Evolutionary conservation across 805 yeast species (phyloP).

Genomic region (Teunomyces tritomae): DNA sequence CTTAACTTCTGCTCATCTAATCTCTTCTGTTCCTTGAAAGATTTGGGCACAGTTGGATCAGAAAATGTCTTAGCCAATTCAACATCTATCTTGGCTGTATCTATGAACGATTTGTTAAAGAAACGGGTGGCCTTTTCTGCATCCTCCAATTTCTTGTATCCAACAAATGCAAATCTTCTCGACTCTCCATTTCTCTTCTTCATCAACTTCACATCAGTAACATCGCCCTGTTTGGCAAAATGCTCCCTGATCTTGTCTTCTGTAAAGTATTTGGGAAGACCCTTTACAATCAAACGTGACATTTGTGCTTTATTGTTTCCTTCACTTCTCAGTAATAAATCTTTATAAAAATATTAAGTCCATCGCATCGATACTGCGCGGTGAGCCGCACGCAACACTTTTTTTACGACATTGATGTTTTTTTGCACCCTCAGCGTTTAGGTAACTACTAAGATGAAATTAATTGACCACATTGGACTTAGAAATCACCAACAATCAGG

Average conservation of each 20-base stretch:
- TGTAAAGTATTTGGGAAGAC: constrained; percentile 73
- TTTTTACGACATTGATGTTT: neutral
- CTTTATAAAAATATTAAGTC: neutral
- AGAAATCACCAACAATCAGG: neutral
- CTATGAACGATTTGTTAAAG: constrained; percentile 76
- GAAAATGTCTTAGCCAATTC: constrained; percentile 80
- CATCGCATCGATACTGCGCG: constrained; percentile 7
- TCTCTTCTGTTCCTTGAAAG: constrained; percentile 42
- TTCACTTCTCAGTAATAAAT: neutral
- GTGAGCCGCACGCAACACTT: constrained; percentile 4
- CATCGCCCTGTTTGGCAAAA: constrained; percentile 59
- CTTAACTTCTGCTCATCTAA: constrained; percentile 44
- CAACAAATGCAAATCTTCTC: constrained; percentile 90
- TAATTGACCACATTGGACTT: constrained; percentile 30
- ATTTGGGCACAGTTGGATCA: constrained; percentile 76
- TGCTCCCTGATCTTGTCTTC: constrained; percentile 71
- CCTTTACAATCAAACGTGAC: constrained; percentile 92
- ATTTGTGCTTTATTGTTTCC: constrained; percentile 23
- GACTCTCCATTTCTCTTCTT: constrained; percentile 81
- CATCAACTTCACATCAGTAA: constrained; percentile 87
- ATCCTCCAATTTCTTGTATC: constrained; percentile 69
- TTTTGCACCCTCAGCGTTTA: constrained; percentile 4
- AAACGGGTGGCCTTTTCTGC: constrained; percentile 76
- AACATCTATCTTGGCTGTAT: constrained; percentile 78
- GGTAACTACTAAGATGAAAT: constrained; percentile 20